Conservation (phyloP, 495 filamentous ascomycete genomes). For the Thozetella sp. region DNA sequence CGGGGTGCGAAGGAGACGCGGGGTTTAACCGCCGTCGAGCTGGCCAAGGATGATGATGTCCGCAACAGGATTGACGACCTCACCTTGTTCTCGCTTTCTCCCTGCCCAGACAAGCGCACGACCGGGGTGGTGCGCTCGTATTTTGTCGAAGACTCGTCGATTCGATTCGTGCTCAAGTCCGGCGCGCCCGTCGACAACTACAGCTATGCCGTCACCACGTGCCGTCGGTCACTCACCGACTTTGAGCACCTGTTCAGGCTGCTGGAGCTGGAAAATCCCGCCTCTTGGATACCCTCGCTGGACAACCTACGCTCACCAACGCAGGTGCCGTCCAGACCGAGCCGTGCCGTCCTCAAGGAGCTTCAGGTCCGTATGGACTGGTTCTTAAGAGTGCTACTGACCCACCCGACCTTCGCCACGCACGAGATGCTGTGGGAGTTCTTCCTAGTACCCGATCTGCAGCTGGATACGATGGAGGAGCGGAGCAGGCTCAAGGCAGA, state of each 20-base stretch:
- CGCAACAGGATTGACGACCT: conserved; percentile 95
- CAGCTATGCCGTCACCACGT: conserved; percentile 91
- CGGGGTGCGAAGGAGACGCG: conserved; percentile 80
- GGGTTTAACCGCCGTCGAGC: conserved; percentile 91
- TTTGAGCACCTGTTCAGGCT: conserved; percentile 90
- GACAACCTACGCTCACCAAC: conserved; percentile 83
- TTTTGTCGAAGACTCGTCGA: conserved; percentile 95
- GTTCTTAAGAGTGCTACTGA: conserved; percentile 82
- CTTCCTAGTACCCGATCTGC: conserved; percentile 94
- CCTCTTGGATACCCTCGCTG: conserved; percentile 88
- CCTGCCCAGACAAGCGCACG: conserved; percentile 74
- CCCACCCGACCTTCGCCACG: conserved; percentile 91
- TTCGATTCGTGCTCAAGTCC: conserved; percentile 92
- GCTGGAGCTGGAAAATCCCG: conserved; percentile 89
- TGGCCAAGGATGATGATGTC: conserved; percentile 98
- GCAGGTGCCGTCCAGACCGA: conserved; percentile 89
- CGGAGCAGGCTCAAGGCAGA: conserved; percentile 85
- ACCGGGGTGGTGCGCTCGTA: conserved; percentile 96
- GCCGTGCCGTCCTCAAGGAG: conserved; percentile 82
- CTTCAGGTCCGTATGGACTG: conserved; percentile 85
- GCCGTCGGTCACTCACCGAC: conserved; percentile 83
- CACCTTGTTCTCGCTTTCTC: conserved; percentile 74
- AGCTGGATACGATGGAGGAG: conserved; percentile 86
- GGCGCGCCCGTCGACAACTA: conserved; percentile 68
- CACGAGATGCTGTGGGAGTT: conserved; percentile 99